Conservation (phyloP, 441 rosid genomes). For the Flueggea neowawraea region DNA sequence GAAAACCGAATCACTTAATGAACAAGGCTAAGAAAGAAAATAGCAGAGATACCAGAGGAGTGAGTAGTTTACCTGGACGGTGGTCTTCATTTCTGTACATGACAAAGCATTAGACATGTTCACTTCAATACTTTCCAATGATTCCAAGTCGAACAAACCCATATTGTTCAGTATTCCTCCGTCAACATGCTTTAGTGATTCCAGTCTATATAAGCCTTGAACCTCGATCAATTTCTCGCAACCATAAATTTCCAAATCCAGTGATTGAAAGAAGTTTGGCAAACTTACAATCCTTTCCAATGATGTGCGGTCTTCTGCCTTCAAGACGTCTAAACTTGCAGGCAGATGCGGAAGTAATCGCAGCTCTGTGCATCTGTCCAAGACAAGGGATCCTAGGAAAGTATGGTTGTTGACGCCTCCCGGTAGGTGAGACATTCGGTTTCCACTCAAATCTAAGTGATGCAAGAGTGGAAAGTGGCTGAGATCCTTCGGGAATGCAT, state of each 20-base stretch:
- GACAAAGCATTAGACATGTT: constrained; percentile 16
- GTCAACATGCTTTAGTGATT: constrained; percentile 5
- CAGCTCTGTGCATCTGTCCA: constrained; percentile 16
- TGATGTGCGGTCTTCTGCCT: constrained; percentile 12
- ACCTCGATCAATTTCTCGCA: constrained; percentile 10
- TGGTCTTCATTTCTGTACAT: constrained; percentile 7
- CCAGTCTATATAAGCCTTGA: constrained; percentile 17
- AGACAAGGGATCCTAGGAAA: constrained; percentile 4
- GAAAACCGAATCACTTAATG: not conserved
- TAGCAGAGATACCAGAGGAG: not conserved
- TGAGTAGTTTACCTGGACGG: constrained; percentile 6
- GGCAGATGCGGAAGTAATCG: constrained; percentile 20
- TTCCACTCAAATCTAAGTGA: constrained; percentile 14
- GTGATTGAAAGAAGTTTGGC: not conserved
- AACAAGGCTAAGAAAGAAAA: no score
- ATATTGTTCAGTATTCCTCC: constrained; percentile 2
- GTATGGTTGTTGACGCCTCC: constrained; percentile 12
- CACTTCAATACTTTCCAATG: constrained; percentile 11
- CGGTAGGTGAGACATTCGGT: constrained; percentile 12
- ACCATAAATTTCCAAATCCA: constrained; percentile 1
- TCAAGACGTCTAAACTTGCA: constrained; percentile 5
- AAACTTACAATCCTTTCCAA: constrained; percentile 5
- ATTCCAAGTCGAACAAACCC: constrained; percentile 9
- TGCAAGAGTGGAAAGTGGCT: constrained; percentile 8
- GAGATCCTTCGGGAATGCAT: constrained; percentile 16